These are phyloP conservation scores for Kuraishia molischiana DNA, from an alignment of 805 yeast species.

Conservation along the genomic window DNA sequence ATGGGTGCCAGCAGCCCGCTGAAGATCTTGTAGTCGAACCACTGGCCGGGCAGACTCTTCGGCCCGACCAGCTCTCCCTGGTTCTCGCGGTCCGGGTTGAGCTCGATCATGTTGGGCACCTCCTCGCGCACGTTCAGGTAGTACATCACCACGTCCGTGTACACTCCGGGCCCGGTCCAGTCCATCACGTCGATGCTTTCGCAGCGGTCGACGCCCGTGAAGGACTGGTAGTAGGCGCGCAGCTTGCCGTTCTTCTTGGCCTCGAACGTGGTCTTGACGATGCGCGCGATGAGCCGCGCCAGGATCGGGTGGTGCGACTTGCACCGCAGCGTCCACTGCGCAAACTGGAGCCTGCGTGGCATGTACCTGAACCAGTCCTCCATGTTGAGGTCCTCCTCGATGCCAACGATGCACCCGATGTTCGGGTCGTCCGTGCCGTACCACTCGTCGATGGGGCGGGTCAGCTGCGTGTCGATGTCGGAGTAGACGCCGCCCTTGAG, in stretches of 20 bases:
- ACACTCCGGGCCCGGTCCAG: slow-evolving; percentile 76
- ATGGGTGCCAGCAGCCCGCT: slow-evolving; percentile 1
- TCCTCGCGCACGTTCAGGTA: slow-evolving; percentile 37
- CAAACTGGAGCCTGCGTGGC: slow-evolving; percentile 47
- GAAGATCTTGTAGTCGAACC: neutral
- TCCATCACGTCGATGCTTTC: slow-evolving; percentile 41
- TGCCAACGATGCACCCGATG: slow-evolving; percentile 44
- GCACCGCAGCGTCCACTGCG: slow-evolving; percentile 85
- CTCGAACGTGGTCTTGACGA: slow-evolving; percentile 39
- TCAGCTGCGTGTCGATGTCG: slow-evolving; percentile 49
- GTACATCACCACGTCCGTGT: slow-evolving; percentile 49
- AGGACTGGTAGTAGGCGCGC: slow-evolving; percentile 43
- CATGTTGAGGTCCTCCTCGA: slow-evolving; percentile 44
- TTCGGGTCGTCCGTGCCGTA: slow-evolving; percentile 37
- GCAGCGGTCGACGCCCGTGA: slow-evolving; percentile 42
- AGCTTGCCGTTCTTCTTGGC: slow-evolving; percentile 32
- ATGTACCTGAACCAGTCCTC: slow-evolving; percentile 43
- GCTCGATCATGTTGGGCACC: slow-evolving; percentile 4
- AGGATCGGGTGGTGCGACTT: slow-evolving; percentile 59
- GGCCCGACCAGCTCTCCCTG: slow-evolving; percentile 6
- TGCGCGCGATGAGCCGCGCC: slow-evolving; percentile 41
- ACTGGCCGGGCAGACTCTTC: neutral
- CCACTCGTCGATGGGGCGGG: slow-evolving; percentile 51
- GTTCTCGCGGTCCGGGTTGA: slow-evolving; percentile 8
- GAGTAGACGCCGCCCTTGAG: slow-evolving; percentile 56